Percentiles rank a stretch among this genome's conserved stretches.
phyloP scores from a whole-genome alignment of 78 protist genomes.

The Chrysochromulina parva region DNA sequence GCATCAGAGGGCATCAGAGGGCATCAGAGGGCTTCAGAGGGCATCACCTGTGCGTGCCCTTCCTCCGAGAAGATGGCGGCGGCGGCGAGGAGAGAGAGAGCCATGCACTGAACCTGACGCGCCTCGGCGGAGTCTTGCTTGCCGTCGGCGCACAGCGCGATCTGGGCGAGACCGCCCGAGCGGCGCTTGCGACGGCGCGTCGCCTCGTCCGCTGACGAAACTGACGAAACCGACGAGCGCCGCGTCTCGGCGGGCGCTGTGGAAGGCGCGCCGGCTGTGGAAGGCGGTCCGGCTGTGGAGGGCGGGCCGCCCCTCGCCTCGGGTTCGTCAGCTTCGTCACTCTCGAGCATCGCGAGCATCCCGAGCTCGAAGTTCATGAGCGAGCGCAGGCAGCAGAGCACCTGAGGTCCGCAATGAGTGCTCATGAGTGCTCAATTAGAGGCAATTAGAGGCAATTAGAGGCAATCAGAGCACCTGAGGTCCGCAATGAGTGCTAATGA shows the following conservation, averaged over 20 bases:
- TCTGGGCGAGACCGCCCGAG: neutral
- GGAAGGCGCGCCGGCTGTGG: too few species aligned
- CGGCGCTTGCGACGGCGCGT: too few species aligned
- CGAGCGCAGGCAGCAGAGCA: neutral
- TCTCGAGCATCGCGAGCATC: neutral
- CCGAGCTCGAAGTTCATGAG: neutral
- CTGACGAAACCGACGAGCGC: too few species aligned
- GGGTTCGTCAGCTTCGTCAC: too few species aligned
- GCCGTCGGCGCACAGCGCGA: neutral
- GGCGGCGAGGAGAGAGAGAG: neutral
- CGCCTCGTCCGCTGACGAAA: too few species aligned
- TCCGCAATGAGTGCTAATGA: neutral
- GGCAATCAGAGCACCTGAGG: neutral
- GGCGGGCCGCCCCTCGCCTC: too few species aligned
- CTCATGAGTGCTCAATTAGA: neutral
- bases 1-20: too few species aligned
- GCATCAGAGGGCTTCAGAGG: too few species aligned
- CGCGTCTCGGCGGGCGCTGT: too few species aligned
- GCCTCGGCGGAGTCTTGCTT: neutral
- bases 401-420: neutral
- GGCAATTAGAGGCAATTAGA: too few species aligned
- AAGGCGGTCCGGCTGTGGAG: too few species aligned
- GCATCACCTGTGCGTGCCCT: neutral
- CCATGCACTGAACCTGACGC: neutral
- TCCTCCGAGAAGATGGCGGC: neutral